phyloP scores from a whole-genome alignment of 192 early-diverging fungal species.

The Linnemannia exigua region DNA sequence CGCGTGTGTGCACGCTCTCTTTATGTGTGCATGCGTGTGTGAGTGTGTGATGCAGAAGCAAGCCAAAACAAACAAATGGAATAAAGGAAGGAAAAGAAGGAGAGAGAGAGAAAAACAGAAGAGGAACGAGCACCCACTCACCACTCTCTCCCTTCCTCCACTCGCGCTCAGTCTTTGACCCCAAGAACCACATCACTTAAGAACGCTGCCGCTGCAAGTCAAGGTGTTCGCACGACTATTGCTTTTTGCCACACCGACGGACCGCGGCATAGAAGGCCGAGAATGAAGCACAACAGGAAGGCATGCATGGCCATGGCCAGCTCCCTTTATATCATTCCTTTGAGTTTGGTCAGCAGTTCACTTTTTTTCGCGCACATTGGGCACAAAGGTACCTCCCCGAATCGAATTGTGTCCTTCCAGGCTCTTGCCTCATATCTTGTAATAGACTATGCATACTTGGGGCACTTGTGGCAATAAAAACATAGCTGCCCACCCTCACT shows the following conservation, averaged over 20 bases:
- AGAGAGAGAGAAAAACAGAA: not conserved
- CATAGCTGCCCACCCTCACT: not conserved
- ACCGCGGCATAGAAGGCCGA: too few species aligned
- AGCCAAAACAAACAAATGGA: not conserved
- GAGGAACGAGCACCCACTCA: conserved; percentile 4
- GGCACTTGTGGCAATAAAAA: not conserved
- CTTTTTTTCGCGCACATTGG: too few species aligned
- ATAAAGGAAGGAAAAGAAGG: not conserved
- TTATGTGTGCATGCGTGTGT: not conserved
- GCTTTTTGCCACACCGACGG: too few species aligned
- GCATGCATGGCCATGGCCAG: too few species aligned
- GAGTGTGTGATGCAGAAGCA: not conserved
- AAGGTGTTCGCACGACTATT: not conserved
- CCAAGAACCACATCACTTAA: not conserved
- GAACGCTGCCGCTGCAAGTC: not conserved
- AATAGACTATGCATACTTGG: too few species aligned
- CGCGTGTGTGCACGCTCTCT: not conserved
- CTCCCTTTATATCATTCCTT: too few species aligned
- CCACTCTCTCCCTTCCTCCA: not conserved
- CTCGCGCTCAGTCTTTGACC: not conserved
- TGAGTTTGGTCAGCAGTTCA: too few species aligned
- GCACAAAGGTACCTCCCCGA: not conserved
- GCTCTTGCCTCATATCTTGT: not conserved
- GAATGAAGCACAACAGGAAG: too few species aligned
- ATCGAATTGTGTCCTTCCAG: not conserved